Base-by-base conservation (phyloP, 352 stramenopile genomes). In the Globisporangium paddicum region DNA sequence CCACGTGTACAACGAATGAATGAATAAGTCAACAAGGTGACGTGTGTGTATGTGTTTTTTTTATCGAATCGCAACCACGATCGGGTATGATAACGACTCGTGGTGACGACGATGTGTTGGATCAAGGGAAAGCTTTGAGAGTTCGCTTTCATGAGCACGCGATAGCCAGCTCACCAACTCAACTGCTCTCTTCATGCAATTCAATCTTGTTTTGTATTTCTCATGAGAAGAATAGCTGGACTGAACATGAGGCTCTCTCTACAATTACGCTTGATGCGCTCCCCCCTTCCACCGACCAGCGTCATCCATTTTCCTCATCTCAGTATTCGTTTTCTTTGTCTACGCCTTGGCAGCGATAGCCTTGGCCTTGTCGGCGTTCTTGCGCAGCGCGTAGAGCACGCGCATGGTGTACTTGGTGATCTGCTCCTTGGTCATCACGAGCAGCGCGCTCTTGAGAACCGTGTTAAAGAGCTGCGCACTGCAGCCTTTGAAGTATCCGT, bases 401-500 rank as follows among this genome's bases (percentile, higher is more conserved):
- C 77, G 78, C 72, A 90, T 84, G 5, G 82, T 89, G 66, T 86
- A 75, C 66, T 75, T 81, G 47, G 76, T 82, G 63, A 92, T 92
- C 62, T 93, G 77, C 64, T 93, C 82, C 66, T 93, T 90, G 25
- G 80, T 90, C 82, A 93, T 93, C 19, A 93, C 72, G 55, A 93
- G 57, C 55, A 93, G 60, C 50, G 82, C 82, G 62, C 82, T 93
- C 67, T 93, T 93, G 44, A 93, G 62, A 34, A 93, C 82, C 34
- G 82, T 93, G 66, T 90, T 93, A 44, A 93, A 84, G 10, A 93
- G 70, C 61, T 93, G 82, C 23, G 80, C 80, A 16, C 77, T 86
- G 62, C 82, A 93, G 60, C 82, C 82, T 57, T 89, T 87, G 56
- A 88, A 93, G 62, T 87, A 86, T 8, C 80, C 80, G 2, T 56